Conservation (phyloP, 1,284 basidiomycete genomes). For the Naganishia albida region DNA sequence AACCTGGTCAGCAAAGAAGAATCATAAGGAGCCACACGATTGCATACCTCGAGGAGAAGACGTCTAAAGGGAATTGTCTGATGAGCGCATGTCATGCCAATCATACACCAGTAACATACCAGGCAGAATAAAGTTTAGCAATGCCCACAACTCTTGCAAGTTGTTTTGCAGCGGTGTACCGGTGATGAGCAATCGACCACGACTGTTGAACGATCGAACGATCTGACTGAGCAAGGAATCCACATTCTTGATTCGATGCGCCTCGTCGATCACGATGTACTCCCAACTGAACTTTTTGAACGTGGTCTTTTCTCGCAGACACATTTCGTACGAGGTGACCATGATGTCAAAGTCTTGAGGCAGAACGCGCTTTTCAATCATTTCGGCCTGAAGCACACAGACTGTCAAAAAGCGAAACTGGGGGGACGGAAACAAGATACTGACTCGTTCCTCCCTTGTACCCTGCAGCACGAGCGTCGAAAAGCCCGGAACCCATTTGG, state of each 20-base stretch:
- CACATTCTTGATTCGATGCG: constrained; percentile 98
- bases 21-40: not conserved
- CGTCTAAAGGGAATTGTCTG: constrained; percentile 48
- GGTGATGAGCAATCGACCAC: constrained; percentile 90
- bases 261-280: constrained; percentile 99
- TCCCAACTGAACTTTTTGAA: constrained; percentile 96
- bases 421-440: constrained; percentile 34
- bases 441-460: constrained; percentile 79
- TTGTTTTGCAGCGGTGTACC: constrained; percentile 98
- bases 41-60: constrained; percentile 52
- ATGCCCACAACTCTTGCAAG: constrained; percentile 92
- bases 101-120: constrained; percentile 39
- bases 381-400: constrained; percentile 58
- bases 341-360: constrained; percentile 90
- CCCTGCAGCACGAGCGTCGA: constrained; percentile 80
- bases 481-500: constrained; percentile 88
- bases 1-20: not conserved
- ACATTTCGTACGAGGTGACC: constrained; percentile 97
- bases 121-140: constrained; percentile 90
- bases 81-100: constrained; percentile 60
- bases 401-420: not conserved
- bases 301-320: constrained; percentile 86
- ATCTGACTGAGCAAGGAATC: constrained; percentile 96
- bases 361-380: constrained; percentile 77
- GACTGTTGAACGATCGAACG: constrained; percentile 84